Conservation (phyloP, 2,329 filamentous ascomycete genomes). For the Drechslerella coelobrocha region DNA sequence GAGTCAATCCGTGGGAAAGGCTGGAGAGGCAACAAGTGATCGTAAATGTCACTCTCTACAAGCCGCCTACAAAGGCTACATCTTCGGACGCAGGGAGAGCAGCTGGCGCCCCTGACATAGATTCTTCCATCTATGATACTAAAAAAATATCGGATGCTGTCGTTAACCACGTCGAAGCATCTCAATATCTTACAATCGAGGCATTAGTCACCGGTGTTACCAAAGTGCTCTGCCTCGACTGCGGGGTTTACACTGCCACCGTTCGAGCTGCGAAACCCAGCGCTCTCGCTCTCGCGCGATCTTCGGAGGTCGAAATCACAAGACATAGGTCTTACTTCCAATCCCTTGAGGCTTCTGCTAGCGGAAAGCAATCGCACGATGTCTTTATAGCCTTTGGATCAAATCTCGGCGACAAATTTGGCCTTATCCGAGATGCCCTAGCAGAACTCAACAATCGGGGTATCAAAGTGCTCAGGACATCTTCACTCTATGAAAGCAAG, state of each 20-base stretch:
- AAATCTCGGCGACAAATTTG: slow-evolving; percentile 85
- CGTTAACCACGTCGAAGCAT: slow-evolving; percentile 59
- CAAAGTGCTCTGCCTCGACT: slow-evolving; percentile 60
- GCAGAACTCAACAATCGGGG: slow-evolving; percentile 74
- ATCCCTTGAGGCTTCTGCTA: slow-evolving; percentile 39
- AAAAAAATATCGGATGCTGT: slow-evolving; percentile 52
- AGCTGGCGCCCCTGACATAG: slow-evolving; percentile 58
- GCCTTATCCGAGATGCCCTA: slow-evolving; percentile 84
- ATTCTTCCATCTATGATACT: slow-evolving; percentile 54
- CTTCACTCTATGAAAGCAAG: slow-evolving; percentile 89
- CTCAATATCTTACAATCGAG: slow-evolving; percentile 63
- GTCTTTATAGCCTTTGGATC: slow-evolving; percentile 90
- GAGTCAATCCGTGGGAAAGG: slow-evolving; percentile 64
- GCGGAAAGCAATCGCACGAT: slow-evolving; percentile 32
- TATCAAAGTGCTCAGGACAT: slow-evolving; percentile 79
- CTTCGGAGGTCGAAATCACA: slow-evolving; percentile 63
- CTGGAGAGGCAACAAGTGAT: slow-evolving; percentile 63
- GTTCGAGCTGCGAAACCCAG: slow-evolving; percentile 63
- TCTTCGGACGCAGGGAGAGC: slow-evolving; percentile 53
- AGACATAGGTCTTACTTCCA: slow-evolving; percentile 61
- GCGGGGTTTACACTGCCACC: slow-evolving; percentile 61
- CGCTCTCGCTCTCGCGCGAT: slow-evolving; percentile 62
- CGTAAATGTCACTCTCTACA: slow-evolving; percentile 55
- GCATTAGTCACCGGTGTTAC: slow-evolving; percentile 62
- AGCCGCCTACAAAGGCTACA: slow-evolving; percentile 8